These are phyloP conservation scores for Microascus cirrosus DNA, from an alignment of 2,329 filamentous ascomycete species.

Conservation along the genomic window DNA sequence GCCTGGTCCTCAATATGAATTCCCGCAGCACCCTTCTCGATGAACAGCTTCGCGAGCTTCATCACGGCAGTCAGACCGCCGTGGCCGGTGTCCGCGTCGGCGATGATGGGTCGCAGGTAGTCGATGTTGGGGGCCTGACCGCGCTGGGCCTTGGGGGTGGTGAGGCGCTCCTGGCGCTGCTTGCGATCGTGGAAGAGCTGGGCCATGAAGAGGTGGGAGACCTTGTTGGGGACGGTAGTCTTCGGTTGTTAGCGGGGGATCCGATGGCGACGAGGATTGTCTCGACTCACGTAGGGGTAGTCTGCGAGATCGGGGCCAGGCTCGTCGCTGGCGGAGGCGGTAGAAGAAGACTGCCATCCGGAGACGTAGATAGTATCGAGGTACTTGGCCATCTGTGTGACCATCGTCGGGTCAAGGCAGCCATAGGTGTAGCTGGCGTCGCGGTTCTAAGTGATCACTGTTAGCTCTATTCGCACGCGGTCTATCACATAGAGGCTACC, in stretches of 20 bases:
- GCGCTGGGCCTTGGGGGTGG: constrained; percentile 61
- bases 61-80: constrained; percentile 97
- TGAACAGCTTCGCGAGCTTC: constrained; percentile 97
- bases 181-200: constrained; percentile 99
- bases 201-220: constrained; percentile 93
- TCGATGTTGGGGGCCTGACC: constrained; percentile 69
- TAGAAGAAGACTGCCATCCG: constrained; percentile 97
- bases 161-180: constrained; percentile 88
- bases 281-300: constrained; percentile 68
- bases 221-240: constrained; percentile 98
- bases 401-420: constrained; percentile 94
- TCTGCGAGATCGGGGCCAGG: constrained; percentile 96
- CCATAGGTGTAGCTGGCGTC: constrained; percentile 93
- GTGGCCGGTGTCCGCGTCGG: constrained; percentile 94
- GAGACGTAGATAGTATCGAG: constrained; percentile 98
- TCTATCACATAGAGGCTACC: constrained; percentile 11
- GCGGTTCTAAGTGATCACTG: constrained; percentile 43
- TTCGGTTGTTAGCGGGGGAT: constrained; percentile 20
- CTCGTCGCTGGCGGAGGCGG: constrained; percentile 88
- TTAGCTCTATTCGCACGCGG: neutral
- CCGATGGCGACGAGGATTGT: neutral
- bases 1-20: constrained; percentile 99
- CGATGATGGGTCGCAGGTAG: constrained; percentile 91
- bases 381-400: constrained; percentile 99
- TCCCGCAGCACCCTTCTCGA: constrained; percentile 91